Base-by-base conservation (phyloP, 2,329 filamentous ascomycete species). In the Colletotrichum sp. region DNA sequence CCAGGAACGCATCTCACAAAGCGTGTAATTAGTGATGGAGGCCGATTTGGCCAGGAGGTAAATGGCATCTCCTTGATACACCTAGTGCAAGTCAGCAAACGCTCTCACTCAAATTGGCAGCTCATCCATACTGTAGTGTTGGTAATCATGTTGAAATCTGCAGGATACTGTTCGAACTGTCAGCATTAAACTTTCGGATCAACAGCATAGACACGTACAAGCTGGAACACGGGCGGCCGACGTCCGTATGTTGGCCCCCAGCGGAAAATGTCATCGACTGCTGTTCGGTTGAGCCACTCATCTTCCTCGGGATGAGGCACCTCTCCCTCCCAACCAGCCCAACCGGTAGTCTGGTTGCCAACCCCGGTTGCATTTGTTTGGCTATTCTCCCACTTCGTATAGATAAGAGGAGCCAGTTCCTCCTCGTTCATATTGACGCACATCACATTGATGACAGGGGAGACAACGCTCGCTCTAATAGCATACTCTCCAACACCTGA, bases 381-480 rank as follows among this genome's bases (percentile, higher is more conserved):
- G 32, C 66, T 59, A 10, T 66, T 15, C 0, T 91, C 89, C 93
- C 93, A 96, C 3, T 83, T 77, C 0, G 87, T 88, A 76, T 93
- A 95, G 0, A 96, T 86, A 3, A 96, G 83, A 0, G 94, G 94
- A 0, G 81, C 82, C 3, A 96, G 83, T 70, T 95, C 93, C 0
- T 87, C 79, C 24, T 82, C 73, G 1, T 88, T 88, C 87, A 96
- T 87, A 57, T 94, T 94, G 2, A 90, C 93, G 79, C 95, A 97
- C 36, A 96, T 83, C 1, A 95, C 93, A 77, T 96, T 95, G 60
- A 96, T 84, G 0, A 90, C 88, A 0, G 95, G 94, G 1, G 92
- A 94, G 0, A 93, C 91, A 0, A 95, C 93, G 0, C 93, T 92
- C 0, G 94, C 95, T 16, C 87, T 85, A 5, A 96, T 86, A 5